A percentile compares a stretch with the other conserved stretches of the same genome.
These are phyloP conservation scores for Yamadazyma triangularis DNA, from an alignment of 1,139 yeast species.

Conservation along the genomic window DNA sequence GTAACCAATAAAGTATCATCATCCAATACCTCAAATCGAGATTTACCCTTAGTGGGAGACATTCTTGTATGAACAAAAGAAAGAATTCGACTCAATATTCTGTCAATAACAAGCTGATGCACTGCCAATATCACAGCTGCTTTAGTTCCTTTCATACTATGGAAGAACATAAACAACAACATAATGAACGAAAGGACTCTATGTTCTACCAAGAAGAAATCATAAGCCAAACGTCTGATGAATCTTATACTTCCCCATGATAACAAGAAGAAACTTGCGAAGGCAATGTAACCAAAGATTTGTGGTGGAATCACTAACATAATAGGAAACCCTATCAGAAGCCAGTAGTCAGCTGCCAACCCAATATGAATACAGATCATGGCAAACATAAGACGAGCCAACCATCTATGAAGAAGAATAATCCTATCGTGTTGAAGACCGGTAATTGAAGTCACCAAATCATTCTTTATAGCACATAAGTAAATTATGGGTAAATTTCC, in stretches of 20 bases:
- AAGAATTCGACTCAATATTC: conserved; percentile 29
- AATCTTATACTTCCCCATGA: conserved; percentile 34
- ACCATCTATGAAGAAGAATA: conserved; percentile 40
- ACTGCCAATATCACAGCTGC: conserved; percentile 39
- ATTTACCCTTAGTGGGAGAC: conserved; percentile 38
- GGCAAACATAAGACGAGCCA: conserved; percentile 36
- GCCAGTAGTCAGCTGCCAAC: conserved; percentile 36
- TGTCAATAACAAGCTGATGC: conserved; percentile 43
- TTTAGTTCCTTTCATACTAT: conserved; percentile 27
- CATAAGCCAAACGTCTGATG: conserved; percentile 38
- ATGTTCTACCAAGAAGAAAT: conserved; percentile 42
- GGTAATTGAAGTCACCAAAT: conserved; percentile 33
- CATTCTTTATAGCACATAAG: conserved; percentile 35
- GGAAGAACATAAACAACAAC: conserved; percentile 42
- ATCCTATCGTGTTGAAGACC: conserved; percentile 43
- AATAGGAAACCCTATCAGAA: conserved; percentile 28
- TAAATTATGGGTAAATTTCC: conserved; percentile 39
- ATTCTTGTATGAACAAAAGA: conserved; percentile 27
- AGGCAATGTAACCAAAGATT: conserved; percentile 47
- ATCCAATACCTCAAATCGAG: conserved; percentile 38
- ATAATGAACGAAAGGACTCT: conserved; percentile 38
- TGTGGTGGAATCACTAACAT: conserved; percentile 48
- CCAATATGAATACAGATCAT: conserved; percentile 35
- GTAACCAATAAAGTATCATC: conserved; percentile 37
- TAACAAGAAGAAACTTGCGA: conserved; percentile 31